phyloP scores from a whole-genome alignment of 257 asterid genomes.

The Datura wrightii region DNA sequence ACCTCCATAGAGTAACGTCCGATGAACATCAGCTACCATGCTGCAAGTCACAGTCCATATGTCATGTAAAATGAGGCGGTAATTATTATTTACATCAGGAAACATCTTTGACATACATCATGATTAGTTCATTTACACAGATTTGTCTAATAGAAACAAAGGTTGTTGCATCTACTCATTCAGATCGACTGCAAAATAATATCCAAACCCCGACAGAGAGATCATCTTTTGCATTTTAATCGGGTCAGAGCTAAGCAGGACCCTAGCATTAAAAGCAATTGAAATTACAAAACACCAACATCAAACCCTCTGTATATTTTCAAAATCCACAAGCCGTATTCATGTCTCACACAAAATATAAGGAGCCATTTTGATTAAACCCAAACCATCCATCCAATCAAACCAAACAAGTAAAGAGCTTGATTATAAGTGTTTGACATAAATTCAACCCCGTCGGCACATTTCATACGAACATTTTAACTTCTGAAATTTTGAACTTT shows the following conservation, averaged over 20 bases:
- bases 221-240: slow-evolving; percentile 7
- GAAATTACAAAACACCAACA: background rate
- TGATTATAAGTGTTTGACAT: slow-evolving; percentile 7
- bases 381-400: background rate
- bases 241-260: background rate
- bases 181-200: background rate
- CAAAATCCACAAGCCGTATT: background rate
- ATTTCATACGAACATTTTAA: slow-evolving; percentile 17
- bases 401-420: slow-evolving; percentile 3
- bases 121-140: background rate
- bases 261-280: background rate
- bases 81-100: background rate
- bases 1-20: slow-evolving; percentile 97
- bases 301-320: background rate
- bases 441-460: slow-evolving; percentile 1
- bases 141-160: background rate
- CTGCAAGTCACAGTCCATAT: slow-evolving; percentile 42
- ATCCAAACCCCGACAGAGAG: background rate
- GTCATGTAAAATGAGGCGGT: slow-evolving; percentile 23
- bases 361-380: background rate
- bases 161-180: background rate
- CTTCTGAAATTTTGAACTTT: background rate
- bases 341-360: background rate
- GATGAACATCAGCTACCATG: slow-evolving; percentile 99
- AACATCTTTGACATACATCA: background rate